Evolutionary conservation across 1,284 basidiomycete species (phyloP), one percentile per base, ranked within the genome.

Genomic region (Papiliotrema terrestris): DNA sequence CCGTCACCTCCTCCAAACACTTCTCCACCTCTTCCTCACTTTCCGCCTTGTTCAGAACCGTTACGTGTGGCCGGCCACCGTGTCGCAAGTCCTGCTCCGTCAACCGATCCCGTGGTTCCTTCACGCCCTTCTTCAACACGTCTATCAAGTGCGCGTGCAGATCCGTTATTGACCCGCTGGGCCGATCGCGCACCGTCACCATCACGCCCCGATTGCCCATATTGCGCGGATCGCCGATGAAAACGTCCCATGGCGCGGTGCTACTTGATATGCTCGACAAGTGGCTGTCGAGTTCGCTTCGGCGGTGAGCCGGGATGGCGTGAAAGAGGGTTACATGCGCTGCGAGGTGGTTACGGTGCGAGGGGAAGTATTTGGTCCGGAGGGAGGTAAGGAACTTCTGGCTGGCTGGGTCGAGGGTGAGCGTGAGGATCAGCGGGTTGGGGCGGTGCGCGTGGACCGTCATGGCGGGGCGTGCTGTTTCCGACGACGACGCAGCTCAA

Each of bases 251-350:
- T 42, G 59, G 63, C 11, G 45, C 44, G 19, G 45, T 51, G 14
- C 53, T 36, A 9, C 17, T 51, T 32, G 54, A 60, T 23, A 60
- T 59, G 5, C 8, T 37, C 13, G 55, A 50, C 5, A 67, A 42
- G 14, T 62, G 29, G 8, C 51, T 26, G 19, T 65, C 60, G 13
- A 69, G 45, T 38, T 67, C 65, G 5, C 26, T 38, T 20, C 56
- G 52, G 9, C 63, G 63, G 25, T 65, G 60, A 1, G 58, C 45
- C 2, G 68, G 67, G 35, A 69, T 65, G 17, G 67, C 68, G 39
- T 68, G 68, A 52, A 68, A 68, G 15, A 68, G 51, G 1, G 68
- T 67, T 20, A 70, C 55, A 49, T 70, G 68, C 2, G 68, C 68
- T 1, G 52, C 41, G 17, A 70, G 55, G 51, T 60, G 59, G 43